phyloP scores from a whole-genome alignment of 2,329 filamentous ascomycete species.

The Fonsecaea erecta region DNA sequence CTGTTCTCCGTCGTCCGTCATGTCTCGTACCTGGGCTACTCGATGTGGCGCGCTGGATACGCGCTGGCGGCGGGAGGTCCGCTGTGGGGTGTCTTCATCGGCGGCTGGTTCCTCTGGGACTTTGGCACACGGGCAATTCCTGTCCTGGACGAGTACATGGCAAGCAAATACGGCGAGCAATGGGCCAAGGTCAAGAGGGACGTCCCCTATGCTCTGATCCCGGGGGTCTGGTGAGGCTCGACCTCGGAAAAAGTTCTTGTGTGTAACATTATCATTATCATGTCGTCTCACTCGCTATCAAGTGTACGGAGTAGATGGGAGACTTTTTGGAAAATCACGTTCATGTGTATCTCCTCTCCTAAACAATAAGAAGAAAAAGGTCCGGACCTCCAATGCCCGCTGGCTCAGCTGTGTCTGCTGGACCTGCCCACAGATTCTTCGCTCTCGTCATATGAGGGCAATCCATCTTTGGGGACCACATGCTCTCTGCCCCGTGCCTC shows the following conservation, averaged over 20 bases:
- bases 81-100: constrained; percentile 38
- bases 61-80: constrained; percentile 56
- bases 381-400: not conserved
- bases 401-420: not conserved
- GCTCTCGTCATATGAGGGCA: constrained; percentile 34
- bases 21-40: constrained; percentile 61
- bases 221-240: constrained; percentile 41
- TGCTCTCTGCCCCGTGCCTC: constrained; percentile 20
- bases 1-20: constrained; percentile 57
- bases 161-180: constrained; percentile 42
- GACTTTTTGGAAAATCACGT: not conserved
- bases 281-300: not conserved
- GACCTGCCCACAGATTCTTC: constrained; percentile 25
- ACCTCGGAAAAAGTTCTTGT: not conserved
- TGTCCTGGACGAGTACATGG: constrained; percentile 56
- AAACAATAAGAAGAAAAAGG: not conserved
- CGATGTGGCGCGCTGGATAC: constrained; percentile 57
- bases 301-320: not conserved
- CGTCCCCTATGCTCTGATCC: constrained; percentile 48
- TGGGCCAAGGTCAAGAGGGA: constrained; percentile 46
- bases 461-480: constrained; percentile 21
- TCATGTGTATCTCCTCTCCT: not conserved
- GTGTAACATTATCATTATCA: constrained; percentile 1
- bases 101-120: constrained; percentile 51
- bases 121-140: constrained; percentile 54